These are phyloP conservation scores for Azolla pinnata DNA, from an alignment of 75 land plant genomes.

Conservation along the genomic window DNA sequence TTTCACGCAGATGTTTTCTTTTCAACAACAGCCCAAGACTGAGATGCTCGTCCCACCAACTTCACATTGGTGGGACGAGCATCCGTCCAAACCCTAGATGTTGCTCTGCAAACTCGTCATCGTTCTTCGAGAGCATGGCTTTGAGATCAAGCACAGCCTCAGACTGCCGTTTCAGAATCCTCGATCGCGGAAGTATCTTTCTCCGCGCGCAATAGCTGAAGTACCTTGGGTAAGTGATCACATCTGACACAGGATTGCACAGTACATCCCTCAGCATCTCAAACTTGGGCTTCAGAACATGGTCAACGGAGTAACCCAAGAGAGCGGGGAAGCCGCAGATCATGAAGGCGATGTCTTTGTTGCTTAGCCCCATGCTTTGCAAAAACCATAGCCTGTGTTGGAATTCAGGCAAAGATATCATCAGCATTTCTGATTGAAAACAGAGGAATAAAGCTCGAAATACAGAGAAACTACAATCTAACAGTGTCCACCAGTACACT, in stretches of 20 bases:
- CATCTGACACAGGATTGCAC: constrained; percentile 50
- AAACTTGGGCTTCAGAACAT: constrained; percentile 66
- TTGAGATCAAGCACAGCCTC: constrained; percentile 49
- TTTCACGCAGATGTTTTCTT: no score
- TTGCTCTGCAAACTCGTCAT: constrained; percentile 71
- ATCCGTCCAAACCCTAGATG: constrained; percentile 48
- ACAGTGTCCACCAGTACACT: no score
- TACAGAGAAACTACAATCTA: no score
- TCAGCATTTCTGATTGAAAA: no score
- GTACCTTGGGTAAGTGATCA: constrained; percentile 71
- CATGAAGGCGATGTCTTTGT: constrained; percentile 53
- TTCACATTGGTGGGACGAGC: constrained; percentile 36
- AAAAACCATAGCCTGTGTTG: constrained; percentile 54
- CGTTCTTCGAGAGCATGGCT: constrained; percentile 68
- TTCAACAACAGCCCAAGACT: no score
- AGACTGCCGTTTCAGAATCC: constrained; percentile 43
- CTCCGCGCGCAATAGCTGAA: constrained; percentile 85
- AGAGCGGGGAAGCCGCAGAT: constrained; percentile 70
- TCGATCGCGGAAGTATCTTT: constrained; percentile 70
- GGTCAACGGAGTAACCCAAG: constrained; percentile 71
- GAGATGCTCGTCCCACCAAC: no score
- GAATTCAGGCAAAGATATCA: no score
- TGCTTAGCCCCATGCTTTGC: constrained; percentile 37
- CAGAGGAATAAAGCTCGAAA: no score
- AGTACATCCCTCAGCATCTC: constrained; percentile 48